Evolutionary conservation across 2,329 filamentous ascomycete species (phyloP).

Genomic region (Diplodia mutila): DNA sequence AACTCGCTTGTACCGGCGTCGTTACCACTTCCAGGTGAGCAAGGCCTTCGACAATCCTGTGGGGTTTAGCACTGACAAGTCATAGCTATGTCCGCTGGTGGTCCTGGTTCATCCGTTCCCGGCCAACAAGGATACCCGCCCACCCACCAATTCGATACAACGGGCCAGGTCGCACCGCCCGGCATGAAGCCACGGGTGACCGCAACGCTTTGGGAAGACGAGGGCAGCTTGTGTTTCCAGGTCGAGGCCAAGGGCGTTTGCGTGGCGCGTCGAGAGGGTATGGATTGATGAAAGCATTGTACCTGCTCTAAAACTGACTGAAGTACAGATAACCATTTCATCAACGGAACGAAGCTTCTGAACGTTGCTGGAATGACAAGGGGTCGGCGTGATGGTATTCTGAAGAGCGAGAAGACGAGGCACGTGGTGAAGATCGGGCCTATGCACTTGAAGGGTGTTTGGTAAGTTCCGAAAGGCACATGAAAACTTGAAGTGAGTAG

Average conservation of each 20-base stretch:
- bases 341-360: constrained; percentile 94
- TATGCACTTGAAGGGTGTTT: constrained; percentile 98
- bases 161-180: constrained; percentile 88
- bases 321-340: constrained; percentile 89
- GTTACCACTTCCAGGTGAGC: constrained; percentile 63
- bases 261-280: constrained; percentile 90
- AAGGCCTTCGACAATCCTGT: background rate
- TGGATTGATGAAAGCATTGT: constrained; percentile 30
- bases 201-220: constrained; percentile 96
- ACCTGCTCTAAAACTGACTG: constrained; percentile 21
- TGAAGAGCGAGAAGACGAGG: constrained; percentile 96
- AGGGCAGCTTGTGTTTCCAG: constrained; percentile 96
- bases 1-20: constrained; percentile 69
- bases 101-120: constrained; percentile 29
- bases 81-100: constrained; percentile 29
- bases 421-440: constrained; percentile 99
- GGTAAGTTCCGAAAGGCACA: constrained; percentile 61
- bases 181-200: constrained; percentile 97
- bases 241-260: constrained; percentile 96
- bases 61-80: background rate
- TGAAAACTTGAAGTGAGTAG: background rate
- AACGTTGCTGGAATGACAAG: constrained; percentile 99
- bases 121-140: constrained; percentile 49
- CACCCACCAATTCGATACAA: constrained; percentile 72
- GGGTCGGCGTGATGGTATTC: constrained; percentile 89